Conservation (phyloP, 495 filamentous ascomycete species). For the Recurvomyces mirabilis region DNA sequence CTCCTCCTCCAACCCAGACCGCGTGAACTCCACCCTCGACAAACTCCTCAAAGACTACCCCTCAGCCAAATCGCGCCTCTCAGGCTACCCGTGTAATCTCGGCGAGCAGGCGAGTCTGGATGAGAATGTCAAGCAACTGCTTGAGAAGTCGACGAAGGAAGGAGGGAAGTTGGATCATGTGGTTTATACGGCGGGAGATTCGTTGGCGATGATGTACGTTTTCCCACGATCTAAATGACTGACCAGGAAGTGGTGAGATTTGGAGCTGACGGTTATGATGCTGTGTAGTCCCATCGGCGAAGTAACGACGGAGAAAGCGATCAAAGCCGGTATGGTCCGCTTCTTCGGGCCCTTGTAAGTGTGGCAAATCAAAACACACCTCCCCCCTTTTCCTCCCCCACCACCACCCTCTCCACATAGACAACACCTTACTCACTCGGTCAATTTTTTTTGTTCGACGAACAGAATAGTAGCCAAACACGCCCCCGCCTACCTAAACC, state of each 20-base stretch:
- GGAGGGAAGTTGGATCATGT: slow-evolving; percentile 27
- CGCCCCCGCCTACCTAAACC: slow-evolving; percentile 16
- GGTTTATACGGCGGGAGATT: slow-evolving; percentile 29
- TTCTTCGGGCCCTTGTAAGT: slow-evolving; percentile 29
- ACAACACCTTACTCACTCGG: too few relatives aligned
- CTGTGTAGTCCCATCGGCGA: too few relatives aligned
- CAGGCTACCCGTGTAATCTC: slow-evolving; percentile 23
- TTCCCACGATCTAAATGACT: too few relatives aligned
- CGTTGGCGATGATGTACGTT: slow-evolving; percentile 17
- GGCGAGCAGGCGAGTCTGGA: slow-evolving; percentile 23
- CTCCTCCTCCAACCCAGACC: slow-evolving; percentile 26
- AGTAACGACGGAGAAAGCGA: slow-evolving; percentile 10
- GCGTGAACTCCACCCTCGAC: slow-evolving; percentile 21
- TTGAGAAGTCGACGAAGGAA: slow-evolving; percentile 14
- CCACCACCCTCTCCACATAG: too few relatives aligned
- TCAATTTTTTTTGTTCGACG: too few relatives aligned
- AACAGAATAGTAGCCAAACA: slow-evolving; percentile 26
- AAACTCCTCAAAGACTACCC: slow-evolving; percentile 25
- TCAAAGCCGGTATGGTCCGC: slow-evolving; percentile 27
- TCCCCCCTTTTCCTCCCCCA: too few relatives aligned
- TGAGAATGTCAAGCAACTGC: slow-evolving; percentile 20
- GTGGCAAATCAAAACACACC: too few relatives aligned
- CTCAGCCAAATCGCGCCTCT: slow-evolving; percentile 14
- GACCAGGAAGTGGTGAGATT: too few relatives aligned
- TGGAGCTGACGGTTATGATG: too few relatives aligned